Evolutionary conservation across 176 grass and related monocot species (phyloP), one percentile per base, ranked within the genome.

Genomic region (Elaeis guineensis): DNA sequence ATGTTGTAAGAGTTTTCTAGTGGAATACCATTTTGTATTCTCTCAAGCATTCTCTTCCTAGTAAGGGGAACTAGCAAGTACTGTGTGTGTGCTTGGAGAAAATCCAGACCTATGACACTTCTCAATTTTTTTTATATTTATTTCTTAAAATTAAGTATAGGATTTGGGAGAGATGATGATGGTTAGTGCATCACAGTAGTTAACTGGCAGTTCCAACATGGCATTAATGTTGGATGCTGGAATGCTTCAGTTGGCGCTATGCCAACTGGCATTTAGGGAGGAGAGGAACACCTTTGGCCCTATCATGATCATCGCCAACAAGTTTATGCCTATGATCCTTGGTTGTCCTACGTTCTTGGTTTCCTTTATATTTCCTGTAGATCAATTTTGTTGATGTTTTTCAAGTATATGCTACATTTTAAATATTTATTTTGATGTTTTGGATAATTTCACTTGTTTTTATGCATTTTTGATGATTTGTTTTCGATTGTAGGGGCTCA

Each of bases 201-300:
- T 82, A 21, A 55, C 67, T 1, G 65, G 72, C 57, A 64, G 54
- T 26, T 62, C 82, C 23, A 54, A 28, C 16, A 26, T 0, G 8
- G 25, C 28, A 4, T 74, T 67, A 23, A 59, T 63, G 25, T 82
- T 80, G 54, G 6, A 52, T 54, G 57, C 63, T 52, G 23, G 74
- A 65, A 66, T 90, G 21, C 51, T 91, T 44, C 73, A 70, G 2
- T 76, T 78, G 8, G 72, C 79, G 30, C 55, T 88, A 30, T 69
- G 69, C 73, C 87, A 79, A 26, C 69, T 58, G 18, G 72, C 63
- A n/a, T 97, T 86, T 79, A 79, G 93, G 72, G 87, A 97, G 72
- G 93, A 97, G 78, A 72, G 81, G 50, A 87, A 97, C 73, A 97
- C 93, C 5, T 91, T 92, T 63, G 93, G 84, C 2, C 93, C 93